Conservation (phyloP, 73 alveolate genomes). For the Symbiodinium natans region DNA sequence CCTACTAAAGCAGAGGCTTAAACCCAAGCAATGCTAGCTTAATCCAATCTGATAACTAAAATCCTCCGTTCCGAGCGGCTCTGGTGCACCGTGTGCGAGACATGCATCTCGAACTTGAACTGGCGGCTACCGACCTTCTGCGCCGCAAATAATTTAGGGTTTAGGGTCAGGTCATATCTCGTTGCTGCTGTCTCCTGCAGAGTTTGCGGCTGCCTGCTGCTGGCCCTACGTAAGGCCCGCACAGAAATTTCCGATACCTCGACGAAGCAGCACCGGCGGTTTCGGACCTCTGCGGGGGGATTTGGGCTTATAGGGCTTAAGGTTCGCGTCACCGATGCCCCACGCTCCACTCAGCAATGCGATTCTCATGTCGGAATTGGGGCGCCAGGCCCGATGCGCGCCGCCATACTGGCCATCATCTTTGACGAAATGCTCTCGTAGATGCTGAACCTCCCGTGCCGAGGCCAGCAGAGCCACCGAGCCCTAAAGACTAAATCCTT, state of each 20-base stretch:
- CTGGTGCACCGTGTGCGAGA: slow-evolving; percentile 40
- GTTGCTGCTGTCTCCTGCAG: too few relatives aligned
- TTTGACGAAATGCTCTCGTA: slow-evolving; percentile 40
- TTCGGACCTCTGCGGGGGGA: slow-evolving; percentile 40
- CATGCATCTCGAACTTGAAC: slow-evolving; percentile 69
- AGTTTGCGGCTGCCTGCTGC: too few relatives aligned
- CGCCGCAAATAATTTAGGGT: too few relatives aligned
- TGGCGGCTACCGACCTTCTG: slow-evolving; percentile 27
- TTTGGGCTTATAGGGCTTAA: too few relatives aligned
- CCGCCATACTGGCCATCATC: slow-evolving; percentile 75
- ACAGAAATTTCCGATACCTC: slow-evolving; percentile 54
- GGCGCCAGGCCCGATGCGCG: slow-evolving; percentile 14
- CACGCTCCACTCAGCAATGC: too few relatives aligned
- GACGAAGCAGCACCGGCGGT: slow-evolving; percentile 74
- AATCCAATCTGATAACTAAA: too few relatives aligned
- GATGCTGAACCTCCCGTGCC: slow-evolving; percentile 8
- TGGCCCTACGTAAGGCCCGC: not conserved
- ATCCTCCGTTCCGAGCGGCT: slow-evolving; percentile 44
- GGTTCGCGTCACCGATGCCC: too few relatives aligned
- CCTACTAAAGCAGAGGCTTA: too few relatives aligned
- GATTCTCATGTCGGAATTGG: not conserved
- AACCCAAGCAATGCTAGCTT: too few relatives aligned
- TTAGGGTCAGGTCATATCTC: too few relatives aligned
- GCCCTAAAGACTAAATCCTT: too few relatives aligned
- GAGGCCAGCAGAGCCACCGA: too few relatives aligned